Conservation (phyloP, 2,329 filamentous ascomycete genomes). For the Cladosporium cucumerinum region DNA sequence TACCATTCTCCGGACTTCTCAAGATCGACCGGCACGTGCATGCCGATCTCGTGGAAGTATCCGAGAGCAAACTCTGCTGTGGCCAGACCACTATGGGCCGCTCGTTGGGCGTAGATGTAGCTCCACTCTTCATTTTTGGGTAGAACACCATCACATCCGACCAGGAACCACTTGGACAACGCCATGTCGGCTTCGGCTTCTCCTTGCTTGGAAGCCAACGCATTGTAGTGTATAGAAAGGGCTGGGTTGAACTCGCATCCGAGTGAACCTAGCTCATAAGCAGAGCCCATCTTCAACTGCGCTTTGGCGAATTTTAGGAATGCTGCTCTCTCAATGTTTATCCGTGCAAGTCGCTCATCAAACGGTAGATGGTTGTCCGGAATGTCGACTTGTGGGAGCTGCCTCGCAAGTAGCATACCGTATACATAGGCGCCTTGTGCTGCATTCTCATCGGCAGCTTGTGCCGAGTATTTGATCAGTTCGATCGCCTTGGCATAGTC, state of each 20-base stretch:
- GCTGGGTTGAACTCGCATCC: constrained; percentile 93
- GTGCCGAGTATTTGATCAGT: constrained; percentile 77
- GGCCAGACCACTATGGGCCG: constrained; percentile 73
- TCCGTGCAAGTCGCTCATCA: constrained; percentile 69
- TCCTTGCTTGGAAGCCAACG: constrained; percentile 84
- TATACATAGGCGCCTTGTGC: constrained; percentile 87
- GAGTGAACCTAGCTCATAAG: constrained; percentile 89
- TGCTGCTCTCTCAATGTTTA: constrained; percentile 94
- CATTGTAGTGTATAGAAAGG: constrained; percentile 92
- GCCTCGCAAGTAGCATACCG: constrained; percentile 87
- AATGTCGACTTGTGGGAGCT: constrained; percentile 84
- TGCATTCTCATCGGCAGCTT: constrained; percentile 90
- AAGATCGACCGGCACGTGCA: constrained; percentile 80
- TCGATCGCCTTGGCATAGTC: constrained; percentile 76
- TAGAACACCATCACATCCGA: constrained; percentile 88
- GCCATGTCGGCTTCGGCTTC: constrained; percentile 92
- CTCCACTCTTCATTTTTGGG: constrained; percentile 94
- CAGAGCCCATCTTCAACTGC: constrained; percentile 94
- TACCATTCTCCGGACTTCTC: constrained; percentile 87
- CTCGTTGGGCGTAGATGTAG: constrained; percentile 84
- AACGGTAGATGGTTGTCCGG: constrained; percentile 68
- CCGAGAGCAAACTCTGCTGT: constrained; percentile 96
- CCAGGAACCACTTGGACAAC: constrained; percentile 97
- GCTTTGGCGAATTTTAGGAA: constrained; percentile 95
- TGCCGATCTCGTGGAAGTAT: constrained; percentile 96